phyloP scores from a whole-genome alignment of 208 protist species.

The Wallacemonas collosoma region DNA sequence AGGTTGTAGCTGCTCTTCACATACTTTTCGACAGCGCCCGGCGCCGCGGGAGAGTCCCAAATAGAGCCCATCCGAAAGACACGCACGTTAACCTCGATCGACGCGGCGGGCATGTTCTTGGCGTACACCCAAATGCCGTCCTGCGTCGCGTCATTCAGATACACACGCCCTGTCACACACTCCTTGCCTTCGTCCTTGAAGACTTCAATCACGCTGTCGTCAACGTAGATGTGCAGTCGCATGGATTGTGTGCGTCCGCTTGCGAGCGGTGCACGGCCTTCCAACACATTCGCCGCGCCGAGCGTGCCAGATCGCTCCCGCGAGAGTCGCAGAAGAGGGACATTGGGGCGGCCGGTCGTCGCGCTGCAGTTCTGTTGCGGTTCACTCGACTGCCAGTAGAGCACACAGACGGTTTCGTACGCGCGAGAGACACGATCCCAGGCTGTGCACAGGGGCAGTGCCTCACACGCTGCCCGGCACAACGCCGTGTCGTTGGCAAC shows the following conservation, averaged over 20 bases:
- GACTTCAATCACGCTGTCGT: conserved; percentile 33
- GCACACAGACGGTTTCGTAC: conserved; percentile 16
- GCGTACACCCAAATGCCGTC: conserved; percentile 21
- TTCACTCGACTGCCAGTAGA: conserved; percentile 9
- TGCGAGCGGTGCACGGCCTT: conserved; percentile 15
- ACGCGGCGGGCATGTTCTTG: conserved; percentile 11
- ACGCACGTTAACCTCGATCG: conserved; percentile 5
- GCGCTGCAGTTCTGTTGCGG: conserved; percentile 20
- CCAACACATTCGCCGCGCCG: conserved; percentile 1
- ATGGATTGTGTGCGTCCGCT: not conserved
- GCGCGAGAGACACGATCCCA: conserved; percentile 20
- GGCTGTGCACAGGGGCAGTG: conserved; percentile 17
- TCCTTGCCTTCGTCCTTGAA: conserved; percentile 37
- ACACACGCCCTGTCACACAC: conserved; percentile 35
- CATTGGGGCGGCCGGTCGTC: conserved; percentile 20
- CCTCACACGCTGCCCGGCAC: conserved; percentile 17
- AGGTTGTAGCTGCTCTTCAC: not conserved
- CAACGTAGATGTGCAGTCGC: conserved; percentile 27
- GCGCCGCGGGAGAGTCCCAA: not conserved
- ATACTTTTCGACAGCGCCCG: conserved; percentile 3
- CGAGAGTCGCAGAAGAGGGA: conserved; percentile 17
- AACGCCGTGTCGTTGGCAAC: conserved; percentile 14
- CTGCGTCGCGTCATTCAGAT: conserved; percentile 15
- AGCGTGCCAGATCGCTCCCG: conserved; percentile 11
- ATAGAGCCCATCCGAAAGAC: conserved; percentile 17